Base-by-base conservation (phyloP, 1,284 basidiomycete genomes). In the Cryptococcus sp. region DNA sequence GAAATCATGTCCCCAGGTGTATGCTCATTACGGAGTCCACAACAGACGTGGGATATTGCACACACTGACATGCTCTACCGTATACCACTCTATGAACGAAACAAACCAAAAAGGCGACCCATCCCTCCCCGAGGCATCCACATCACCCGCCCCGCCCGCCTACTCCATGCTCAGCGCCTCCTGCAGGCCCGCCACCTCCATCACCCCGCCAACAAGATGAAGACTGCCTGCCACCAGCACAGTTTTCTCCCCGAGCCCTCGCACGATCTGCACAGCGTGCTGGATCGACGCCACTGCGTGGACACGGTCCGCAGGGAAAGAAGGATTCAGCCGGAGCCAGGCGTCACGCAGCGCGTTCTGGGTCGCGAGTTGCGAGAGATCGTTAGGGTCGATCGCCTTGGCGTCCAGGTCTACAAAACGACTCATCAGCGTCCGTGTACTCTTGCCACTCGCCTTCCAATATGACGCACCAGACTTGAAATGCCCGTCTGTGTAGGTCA, bases 191-290 rank as follows among this genome's bases (percentile, higher is more conserved):
- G 91, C 88, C 4, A 91, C 91, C 69, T 95, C 92, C 69, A 98
- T 90, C 9, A 95, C 81, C 2, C 96, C 96, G 21, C 96, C 96
- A 6, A 98, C 87, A 15, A 99, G 82, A 78, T 96, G 94, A 64
- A 99, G 76, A 76, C 93, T 97, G 3, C 96, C 96, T 1, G 90
- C 84, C 1, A 96, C 92, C 23, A 98, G 80, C 15, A 93, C 85
- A 60, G 88, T 80, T n/a, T 70, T 64, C 16, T 77, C 68, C 16
- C 66, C 65, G 3, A 67, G 50, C 8, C 40, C 58, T 12, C 83
- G 79, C 9, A 89, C 82, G 45, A 85, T 69, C 43, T 82, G 79
- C 15, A 95, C 80, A 1, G 93, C 90, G 68, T 97, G 87, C 73
- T 98, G 87, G 58, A 99, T 88, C 12, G 91, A 92, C 0, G 88